Evolutionary conservation across 2,329 filamentous ascomycete genomes (phyloP).

Genomic region (Trichoderma sp.): DNA sequence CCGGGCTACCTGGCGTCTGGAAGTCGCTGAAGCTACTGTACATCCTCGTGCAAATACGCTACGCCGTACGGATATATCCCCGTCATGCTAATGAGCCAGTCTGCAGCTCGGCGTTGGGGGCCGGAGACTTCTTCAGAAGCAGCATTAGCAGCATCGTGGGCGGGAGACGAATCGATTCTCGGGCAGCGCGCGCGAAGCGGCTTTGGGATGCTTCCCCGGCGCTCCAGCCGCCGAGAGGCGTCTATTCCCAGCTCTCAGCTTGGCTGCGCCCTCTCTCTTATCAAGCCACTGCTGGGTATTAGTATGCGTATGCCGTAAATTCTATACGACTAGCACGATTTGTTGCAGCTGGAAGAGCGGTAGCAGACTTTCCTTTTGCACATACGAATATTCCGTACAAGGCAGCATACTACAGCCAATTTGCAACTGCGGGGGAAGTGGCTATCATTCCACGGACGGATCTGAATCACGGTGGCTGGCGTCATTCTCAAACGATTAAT

Average conservation of each 20-base stretch:
- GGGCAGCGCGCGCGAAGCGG: background rate
- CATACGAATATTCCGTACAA: background rate
- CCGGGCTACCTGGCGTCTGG: background rate
- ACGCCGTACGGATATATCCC: background rate
- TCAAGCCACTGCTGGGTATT: background rate
- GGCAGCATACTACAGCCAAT: background rate
- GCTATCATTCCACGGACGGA: background rate
- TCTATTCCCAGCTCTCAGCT: background rate
- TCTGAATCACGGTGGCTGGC: slow-evolving; percentile 11
- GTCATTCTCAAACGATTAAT: slow-evolving; percentile 14
- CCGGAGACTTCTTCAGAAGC: background rate
- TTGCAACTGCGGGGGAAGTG: background rate
- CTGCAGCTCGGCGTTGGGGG: background rate
- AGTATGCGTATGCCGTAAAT: background rate
- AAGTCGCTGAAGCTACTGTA: background rate
- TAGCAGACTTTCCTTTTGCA: background rate
- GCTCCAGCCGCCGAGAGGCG: background rate
- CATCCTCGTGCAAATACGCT: background rate
- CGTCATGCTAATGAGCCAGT: background rate
- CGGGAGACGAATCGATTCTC: background rate
- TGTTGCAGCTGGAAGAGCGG: background rate
- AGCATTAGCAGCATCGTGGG: background rate
- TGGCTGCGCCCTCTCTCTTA: background rate
- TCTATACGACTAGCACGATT: background rate
- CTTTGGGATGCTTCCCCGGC: background rate